Conservation (phyloP, 495 filamentous ascomycete species). For the Tetracladium marchalianum region DNA sequence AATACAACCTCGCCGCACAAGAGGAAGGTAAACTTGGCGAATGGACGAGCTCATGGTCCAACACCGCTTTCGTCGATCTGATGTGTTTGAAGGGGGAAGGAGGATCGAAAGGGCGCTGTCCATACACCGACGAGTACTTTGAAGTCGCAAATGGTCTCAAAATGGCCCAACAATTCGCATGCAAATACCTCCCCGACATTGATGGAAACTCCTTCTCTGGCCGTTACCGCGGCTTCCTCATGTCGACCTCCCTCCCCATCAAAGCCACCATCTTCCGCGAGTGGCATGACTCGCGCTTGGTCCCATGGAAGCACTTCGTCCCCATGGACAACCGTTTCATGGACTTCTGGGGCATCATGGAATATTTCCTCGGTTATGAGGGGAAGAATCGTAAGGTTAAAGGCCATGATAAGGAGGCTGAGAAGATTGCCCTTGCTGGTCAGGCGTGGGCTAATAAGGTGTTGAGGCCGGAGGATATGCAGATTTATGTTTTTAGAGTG, state of each 20-base stretch:
- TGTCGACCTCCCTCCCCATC: slow-evolving; percentile 52
- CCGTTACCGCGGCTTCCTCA: slow-evolving; percentile 58
- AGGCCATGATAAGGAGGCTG: slow-evolving; percentile 47
- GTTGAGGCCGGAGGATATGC: slow-evolving; percentile 62
- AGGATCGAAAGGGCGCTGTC: slow-evolving; percentile 29
- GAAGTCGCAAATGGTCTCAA: slow-evolving; percentile 24
- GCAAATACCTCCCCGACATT: slow-evolving; percentile 48
- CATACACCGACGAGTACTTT: slow-evolving; percentile 40
- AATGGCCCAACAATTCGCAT: slow-evolving; percentile 23
- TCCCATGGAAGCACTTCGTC: slow-evolving; percentile 69
- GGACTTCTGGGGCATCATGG: slow-evolving; percentile 68
- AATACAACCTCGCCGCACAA: slow-evolving; percentile 23
- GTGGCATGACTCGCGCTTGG: slow-evolving; percentile 63
- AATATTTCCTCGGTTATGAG: slow-evolving; percentile 61
- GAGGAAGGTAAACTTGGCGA: slow-evolving; percentile 15
- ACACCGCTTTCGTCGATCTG: slow-evolving; percentile 38
- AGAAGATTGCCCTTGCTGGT: slow-evolving; percentile 51
- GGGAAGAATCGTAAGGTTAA: slow-evolving; percentile 23
- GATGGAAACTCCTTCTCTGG: slow-evolving; percentile 68
- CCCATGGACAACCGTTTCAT: slow-evolving; percentile 76
- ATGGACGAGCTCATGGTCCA: slow-evolving; percentile 33
- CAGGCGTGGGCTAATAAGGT: slow-evolving; percentile 60
- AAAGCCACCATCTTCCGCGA: slow-evolving; percentile 68
- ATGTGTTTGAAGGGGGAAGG: slow-evolving; percentile 26
- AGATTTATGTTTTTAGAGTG: slow-evolving; percentile 58